Conservation (phyloP, 495 filamentous ascomycete genomes). For the Daldinia grandis region DNA sequence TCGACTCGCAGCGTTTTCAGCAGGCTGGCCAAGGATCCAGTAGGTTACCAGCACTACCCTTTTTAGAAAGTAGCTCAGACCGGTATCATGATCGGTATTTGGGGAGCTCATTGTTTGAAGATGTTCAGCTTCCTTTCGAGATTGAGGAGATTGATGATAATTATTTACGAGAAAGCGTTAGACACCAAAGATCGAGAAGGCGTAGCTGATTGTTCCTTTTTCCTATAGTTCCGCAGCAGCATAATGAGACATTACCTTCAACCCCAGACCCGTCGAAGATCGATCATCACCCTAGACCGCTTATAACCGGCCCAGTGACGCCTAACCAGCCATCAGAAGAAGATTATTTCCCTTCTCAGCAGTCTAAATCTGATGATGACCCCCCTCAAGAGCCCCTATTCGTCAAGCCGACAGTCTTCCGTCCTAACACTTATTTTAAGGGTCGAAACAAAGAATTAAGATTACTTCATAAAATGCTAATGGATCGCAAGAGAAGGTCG, state of each 20-base stretch:
- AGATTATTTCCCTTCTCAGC: conserved; percentile 43
- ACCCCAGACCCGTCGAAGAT: conserved; percentile 42
- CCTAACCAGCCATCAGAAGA: conserved; percentile 41
- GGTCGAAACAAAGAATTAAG: conserved; percentile 76
- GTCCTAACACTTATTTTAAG: conserved; percentile 79
- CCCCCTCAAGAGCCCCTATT: conserved; percentile 58
- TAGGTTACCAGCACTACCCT: conserved; percentile 44
- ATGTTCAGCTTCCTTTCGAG: conserved; percentile 45
- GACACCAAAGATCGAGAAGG: conserved; percentile 45
- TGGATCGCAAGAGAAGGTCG: conserved; percentile 66
- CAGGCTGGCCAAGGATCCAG: conserved; percentile 39
- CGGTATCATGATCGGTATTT: conserved; percentile 39
- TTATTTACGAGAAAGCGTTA: conserved; percentile 30
- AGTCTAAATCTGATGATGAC: conserved; percentile 42
- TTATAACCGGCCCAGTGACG: conserved; percentile 37
- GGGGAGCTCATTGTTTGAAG: conserved; percentile 41
- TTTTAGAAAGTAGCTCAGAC: conserved; percentile 37
- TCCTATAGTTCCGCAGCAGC: conserved; percentile 48
- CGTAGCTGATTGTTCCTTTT: conserved; percentile 45
- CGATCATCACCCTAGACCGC: conserved; percentile 44
- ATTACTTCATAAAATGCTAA: conserved; percentile 72
- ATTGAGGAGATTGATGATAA: conserved; percentile 46
- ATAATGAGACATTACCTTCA: conserved; percentile 51
- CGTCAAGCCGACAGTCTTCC: conserved; percentile 77
- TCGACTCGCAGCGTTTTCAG: conserved; percentile 43